phyloP scores from a whole-genome alignment of 2,329 filamentous ascomycete species.

The Atkinsonella hypoxylon region DNA sequence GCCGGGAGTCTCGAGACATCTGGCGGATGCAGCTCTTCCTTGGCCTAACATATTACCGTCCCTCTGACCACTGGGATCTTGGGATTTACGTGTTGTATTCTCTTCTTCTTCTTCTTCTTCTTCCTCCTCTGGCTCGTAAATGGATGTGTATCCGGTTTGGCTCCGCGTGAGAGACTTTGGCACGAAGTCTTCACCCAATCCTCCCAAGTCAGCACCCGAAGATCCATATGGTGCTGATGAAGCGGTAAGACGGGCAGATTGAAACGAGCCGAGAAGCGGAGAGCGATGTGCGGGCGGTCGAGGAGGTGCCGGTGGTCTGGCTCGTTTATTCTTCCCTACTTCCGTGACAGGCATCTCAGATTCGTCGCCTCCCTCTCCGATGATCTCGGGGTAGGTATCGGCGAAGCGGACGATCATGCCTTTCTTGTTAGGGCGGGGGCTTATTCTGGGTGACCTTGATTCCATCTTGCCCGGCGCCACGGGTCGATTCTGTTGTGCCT shows the following conservation, averaged over 20 bases:
- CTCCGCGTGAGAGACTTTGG: slow-evolving; percentile 43
- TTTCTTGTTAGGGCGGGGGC: slow-evolving; percentile 42
- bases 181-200: slow-evolving; percentile 31
- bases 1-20: slow-evolving; percentile 28
- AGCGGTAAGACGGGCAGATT: slow-evolving; percentile 5
- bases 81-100: background rate
- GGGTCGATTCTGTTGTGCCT: slow-evolving; percentile 32
- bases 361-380: slow-evolving; percentile 87
- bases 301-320: slow-evolving; percentile 19
- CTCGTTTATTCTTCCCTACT: slow-evolving; percentile 48
- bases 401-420: slow-evolving; percentile 65
- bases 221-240: background rate
- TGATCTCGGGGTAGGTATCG: slow-evolving; percentile 62
- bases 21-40: slow-evolving; percentile 23
- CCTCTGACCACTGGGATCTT: background rate
- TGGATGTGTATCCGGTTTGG: slow-evolving; percentile 41
- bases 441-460: slow-evolving; percentile 30
- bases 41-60: slow-evolving; percentile 18
- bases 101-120: slow-evolving; percentile 4
- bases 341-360: slow-evolving; percentile 60
- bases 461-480: slow-evolving; percentile 26
- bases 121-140: slow-evolving; percentile 14
- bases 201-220: slow-evolving; percentile 5
- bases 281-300: slow-evolving; percentile 11
- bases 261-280: background rate